phyloP scores from a whole-genome alignment of 345 rosid species.

The Eucalyptus coolabah region DNA sequence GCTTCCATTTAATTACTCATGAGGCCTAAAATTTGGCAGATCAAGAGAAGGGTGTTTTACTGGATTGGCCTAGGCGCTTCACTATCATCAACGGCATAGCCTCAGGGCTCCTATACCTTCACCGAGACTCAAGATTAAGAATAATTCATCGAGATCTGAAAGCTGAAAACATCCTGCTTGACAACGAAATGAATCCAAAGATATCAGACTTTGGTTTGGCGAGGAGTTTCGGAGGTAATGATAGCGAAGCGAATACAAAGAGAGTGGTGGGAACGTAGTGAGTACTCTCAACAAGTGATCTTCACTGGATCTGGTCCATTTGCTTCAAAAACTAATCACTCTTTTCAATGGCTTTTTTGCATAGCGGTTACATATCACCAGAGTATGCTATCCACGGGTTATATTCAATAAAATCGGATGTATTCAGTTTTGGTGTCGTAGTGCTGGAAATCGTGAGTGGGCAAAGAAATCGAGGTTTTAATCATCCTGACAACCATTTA shows the following conservation, averaged over 20 bases:
- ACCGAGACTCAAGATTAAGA: conserved; percentile 14
- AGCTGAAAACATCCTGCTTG: not conserved
- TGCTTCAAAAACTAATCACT: too few species aligned
- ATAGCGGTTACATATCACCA: not conserved
- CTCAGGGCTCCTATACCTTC: not conserved
- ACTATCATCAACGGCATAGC: not conserved
- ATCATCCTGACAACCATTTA: too few species aligned
- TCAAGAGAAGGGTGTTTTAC: not conserved
- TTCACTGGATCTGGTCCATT: too few species aligned
- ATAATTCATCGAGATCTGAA: not conserved
- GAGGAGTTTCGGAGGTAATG: not conserved
- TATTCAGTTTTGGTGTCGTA: not conserved
- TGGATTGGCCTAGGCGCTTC: not conserved
- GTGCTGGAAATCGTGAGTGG: not conserved
- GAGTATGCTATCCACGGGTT: too few species aligned
- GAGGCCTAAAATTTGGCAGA: not conserved
- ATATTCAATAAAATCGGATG: too few species aligned
- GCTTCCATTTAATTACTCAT: not conserved
- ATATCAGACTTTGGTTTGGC: not conserved
- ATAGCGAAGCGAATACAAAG: too few species aligned
- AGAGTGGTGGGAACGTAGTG: too few species aligned
- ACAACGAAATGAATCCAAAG: not conserved
- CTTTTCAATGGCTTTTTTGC: too few species aligned
- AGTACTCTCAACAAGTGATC: too few species aligned
- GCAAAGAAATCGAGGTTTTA: not conserved